Percentiles rank a stretch among this genome's conserved stretches.
Conservation (phyloP, 192 early-diverging fungal genomes). For the Coemansia sp. region DNA sequence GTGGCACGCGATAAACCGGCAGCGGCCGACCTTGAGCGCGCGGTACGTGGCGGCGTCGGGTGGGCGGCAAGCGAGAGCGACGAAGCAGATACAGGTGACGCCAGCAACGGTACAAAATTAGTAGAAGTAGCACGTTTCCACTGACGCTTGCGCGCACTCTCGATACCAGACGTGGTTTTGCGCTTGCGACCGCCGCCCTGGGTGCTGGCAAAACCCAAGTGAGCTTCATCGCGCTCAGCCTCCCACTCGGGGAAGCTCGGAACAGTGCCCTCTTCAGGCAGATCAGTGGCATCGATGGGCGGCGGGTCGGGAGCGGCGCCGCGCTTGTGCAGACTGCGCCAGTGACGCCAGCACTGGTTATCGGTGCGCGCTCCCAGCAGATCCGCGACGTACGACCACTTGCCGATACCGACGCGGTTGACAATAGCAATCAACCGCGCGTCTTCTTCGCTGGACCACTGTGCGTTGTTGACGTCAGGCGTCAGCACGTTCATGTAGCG, state of each 20-base stretch:
- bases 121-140: constrained; percentile 56
- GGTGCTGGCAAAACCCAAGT: constrained; percentile 33
- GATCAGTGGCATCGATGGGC: constrained; percentile 23
- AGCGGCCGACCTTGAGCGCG: constrained; percentile 7
- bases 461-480: constrained; percentile 58
- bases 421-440: constrained; percentile 47
- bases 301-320: constrained; percentile 53
- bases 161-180: constrained; percentile 51
- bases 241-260: constrained; percentile 55
- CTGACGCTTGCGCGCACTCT: constrained; percentile 56
- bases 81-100: constrained; percentile 6
- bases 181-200: constrained; percentile 53
- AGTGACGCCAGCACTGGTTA: constrained; percentile 60
- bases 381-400: constrained; percentile 60
- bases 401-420: constrained; percentile 51
- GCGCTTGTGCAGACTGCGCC: constrained; percentile 52
- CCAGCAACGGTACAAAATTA: constrained; percentile 49
- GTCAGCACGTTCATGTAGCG: constrained; percentile 71
- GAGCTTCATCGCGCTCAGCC: constrained; percentile 33
- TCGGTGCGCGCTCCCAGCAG: constrained; percentile 56
- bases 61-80: not conserved
- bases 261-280: constrained; percentile 48
- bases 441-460: constrained; percentile 59
- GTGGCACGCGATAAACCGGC: not conserved
- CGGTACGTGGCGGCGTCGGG: constrained; percentile 2